These are phyloP conservation scores for Chrysopogon serrulatus DNA, from an alignment of 176 grass and related monocot species.

Conservation along the genomic window DNA sequence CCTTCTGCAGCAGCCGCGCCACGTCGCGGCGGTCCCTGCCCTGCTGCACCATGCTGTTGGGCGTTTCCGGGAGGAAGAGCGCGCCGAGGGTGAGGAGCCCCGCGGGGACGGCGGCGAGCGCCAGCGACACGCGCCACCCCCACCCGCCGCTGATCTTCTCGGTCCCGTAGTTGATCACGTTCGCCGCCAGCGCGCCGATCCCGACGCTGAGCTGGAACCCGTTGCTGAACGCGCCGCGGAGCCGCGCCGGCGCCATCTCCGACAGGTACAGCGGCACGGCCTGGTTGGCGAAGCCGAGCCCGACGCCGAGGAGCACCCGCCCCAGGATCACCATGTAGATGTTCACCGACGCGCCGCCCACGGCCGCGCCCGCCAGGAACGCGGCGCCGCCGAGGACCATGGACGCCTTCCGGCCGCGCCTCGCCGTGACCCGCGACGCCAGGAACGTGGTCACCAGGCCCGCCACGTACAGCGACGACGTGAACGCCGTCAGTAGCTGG, in stretches of 20 bases:
- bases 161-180: slow-evolving; percentile 57
- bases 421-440: slow-evolving; percentile 38
- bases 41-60: slow-evolving; percentile 56
- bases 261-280: slow-evolving; percentile 76
- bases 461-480: slow-evolving; percentile 71
- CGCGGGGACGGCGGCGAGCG: slow-evolving; percentile 52
- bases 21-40: slow-evolving; percentile 11
- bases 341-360: slow-evolving; percentile 45
- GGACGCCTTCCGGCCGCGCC: slow-evolving; percentile 37
- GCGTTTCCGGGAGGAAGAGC: slow-evolving; percentile 56
- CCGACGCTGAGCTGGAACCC: slow-evolving; percentile 61
- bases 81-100: slow-evolving; percentile 43
- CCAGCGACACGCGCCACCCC: slow-evolving; percentile 66
- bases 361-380: slow-evolving; percentile 36
- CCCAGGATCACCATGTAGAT: slow-evolving; percentile 66
- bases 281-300: slow-evolving; percentile 61
- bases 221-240: slow-evolving; percentile 69
- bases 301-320: slow-evolving; percentile 59
- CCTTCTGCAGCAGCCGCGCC: slow-evolving; percentile 31
- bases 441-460: slow-evolving; percentile 57
- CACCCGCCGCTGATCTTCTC: slow-evolving; percentile 50
- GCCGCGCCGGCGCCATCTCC: slow-evolving; percentile 61
- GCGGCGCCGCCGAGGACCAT: slow-evolving; percentile 66
- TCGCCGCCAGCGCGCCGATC: slow-evolving; percentile 43
- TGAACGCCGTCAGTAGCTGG: slow-evolving; percentile 80